A percentile compares a stretch with the other conserved stretches of the same genome.
These are phyloP conservation scores for Leishmania turanica DNA, from an alignment of 208 protist genomes.

Conservation along the genomic window DNA sequence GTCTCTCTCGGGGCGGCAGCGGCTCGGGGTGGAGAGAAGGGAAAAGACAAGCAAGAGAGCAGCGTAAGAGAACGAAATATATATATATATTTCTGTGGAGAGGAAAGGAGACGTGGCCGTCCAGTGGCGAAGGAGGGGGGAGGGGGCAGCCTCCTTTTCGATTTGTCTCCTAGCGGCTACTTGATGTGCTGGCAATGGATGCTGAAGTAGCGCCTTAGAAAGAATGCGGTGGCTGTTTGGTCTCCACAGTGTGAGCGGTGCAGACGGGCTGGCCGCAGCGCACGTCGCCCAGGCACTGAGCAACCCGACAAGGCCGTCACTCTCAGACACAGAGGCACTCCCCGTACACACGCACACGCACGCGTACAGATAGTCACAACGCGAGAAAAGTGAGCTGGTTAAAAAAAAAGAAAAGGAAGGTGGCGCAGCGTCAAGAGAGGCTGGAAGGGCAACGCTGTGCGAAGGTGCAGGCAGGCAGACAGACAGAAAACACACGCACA, in stretches of 20 bases:
- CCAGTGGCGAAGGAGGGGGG: not conserved
- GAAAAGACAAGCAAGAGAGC: not conserved
- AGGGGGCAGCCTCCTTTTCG: not conserved
- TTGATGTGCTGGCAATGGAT: not conserved
- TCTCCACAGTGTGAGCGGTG: not conserved
- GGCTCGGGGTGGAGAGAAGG: not conserved
- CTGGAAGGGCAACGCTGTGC: conserved; percentile 12
- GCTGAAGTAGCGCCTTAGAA: not conserved
- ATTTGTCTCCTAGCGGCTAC: not conserved
- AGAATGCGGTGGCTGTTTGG: not conserved
- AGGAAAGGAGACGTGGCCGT: not conserved
- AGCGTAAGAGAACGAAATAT: not conserved
- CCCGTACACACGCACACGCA: not conserved
- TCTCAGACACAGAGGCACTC: too few relatives aligned
- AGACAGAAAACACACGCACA: not conserved
- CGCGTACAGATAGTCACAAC: not conserved
- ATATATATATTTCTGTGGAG: not conserved
- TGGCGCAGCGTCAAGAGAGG: conserved; percentile 5
- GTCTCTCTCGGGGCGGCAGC: not conserved
- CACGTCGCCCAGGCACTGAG: not conserved
- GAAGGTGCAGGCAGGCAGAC: conserved; percentile 1
- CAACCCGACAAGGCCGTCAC: not conserved
- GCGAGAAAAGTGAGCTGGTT: conserved; percentile 2
- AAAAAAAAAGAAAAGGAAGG: not conserved
- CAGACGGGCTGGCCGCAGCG: not conserved